Percentiles rank a stretch among this genome's conserved stretches.
Conservation (phyloP, 306 rosid genomes). For the Cucurbita maxima region DNA sequence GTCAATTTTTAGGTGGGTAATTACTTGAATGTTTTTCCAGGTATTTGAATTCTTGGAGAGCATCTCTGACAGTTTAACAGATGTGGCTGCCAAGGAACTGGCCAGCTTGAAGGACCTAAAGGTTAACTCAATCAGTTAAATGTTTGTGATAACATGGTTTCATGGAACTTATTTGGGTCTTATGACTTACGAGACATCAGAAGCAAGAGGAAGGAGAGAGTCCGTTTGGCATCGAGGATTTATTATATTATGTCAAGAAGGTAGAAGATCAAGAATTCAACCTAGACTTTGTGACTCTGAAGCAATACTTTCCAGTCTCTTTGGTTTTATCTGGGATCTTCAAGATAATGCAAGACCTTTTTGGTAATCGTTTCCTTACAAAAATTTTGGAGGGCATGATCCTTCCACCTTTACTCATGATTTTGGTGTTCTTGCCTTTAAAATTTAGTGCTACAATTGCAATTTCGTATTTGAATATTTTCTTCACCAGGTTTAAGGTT, state of each 20-base stretch:
- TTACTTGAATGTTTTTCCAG: slow-evolving; percentile 23
- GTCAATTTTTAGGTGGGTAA: background rate
- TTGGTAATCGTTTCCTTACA: slow-evolving; percentile 36
- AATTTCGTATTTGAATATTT: slow-evolving; percentile 7
- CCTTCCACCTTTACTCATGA: slow-evolving; percentile 8
- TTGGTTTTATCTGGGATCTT: slow-evolving; percentile 84
- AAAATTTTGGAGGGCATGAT: background rate
- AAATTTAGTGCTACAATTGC: background rate
- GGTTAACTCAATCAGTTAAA: slow-evolving; percentile 17
- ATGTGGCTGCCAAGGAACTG: slow-evolving; percentile 62
- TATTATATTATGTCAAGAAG: slow-evolving; percentile 59
- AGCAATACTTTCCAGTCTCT: slow-evolving; percentile 79
- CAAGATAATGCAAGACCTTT: slow-evolving; percentile 79
- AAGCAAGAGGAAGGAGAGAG: slow-evolving; percentile 77
- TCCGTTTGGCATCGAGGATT: slow-evolving; percentile 83
- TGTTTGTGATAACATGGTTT: slow-evolving; percentile 7
- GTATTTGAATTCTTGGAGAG: slow-evolving; percentile 85
- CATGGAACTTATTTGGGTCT: slow-evolving; percentile 18
- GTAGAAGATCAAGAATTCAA: slow-evolving; percentile 54
- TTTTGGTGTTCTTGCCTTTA: background rate
- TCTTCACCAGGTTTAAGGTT: slow-evolving; percentile 56
- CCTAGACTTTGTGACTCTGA: slow-evolving; percentile 64
- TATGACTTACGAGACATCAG: slow-evolving; percentile 36
- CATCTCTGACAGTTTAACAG: slow-evolving; percentile 53
- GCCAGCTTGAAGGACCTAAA: slow-evolving; percentile 59